Evolutionary conservation across 2,329 filamentous ascomycete species (phyloP), one percentile per base, ranked within the genome.

Genomic region (Pseudogymnoascus destructans): DNA sequence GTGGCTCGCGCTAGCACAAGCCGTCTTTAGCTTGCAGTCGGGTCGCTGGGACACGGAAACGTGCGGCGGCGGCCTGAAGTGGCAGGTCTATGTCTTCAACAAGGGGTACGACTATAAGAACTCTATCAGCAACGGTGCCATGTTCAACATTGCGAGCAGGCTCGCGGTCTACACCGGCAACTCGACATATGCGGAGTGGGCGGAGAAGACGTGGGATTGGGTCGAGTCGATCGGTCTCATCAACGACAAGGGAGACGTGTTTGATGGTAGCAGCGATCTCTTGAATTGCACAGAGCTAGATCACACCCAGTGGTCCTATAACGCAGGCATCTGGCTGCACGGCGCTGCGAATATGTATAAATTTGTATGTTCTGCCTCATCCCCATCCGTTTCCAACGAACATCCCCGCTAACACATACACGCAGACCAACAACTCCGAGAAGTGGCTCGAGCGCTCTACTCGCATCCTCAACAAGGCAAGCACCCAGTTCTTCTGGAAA

Each of bases 71-170:
- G 88, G 87, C 5, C 69, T 91, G 58, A 79, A 86, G 60, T 90
- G 86, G 86, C 88, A 93, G 71, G 88, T 93, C 55, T 90, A 86
- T 67, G 75, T 79, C 1, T 89, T 86, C 75, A 91, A 93, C 68
- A 80, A 78, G 33, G 89, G 88, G 15, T 93, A 83, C 71, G 77
- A 84, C 65, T 89, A 90, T 76, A 90, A 81, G 65, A 81, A 81
- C 60, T 77, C 77, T 11, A 80, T 81, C 60, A 79, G 78, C 0
- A 77, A 80, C 62, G 78, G 76, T 2, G 77, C 76, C 58, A 79
- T 81, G 69, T 81, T 81, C 67, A 77, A 79, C 49, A 69, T 81
- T 10, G 78, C 76, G 9, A 80, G 85, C 2, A 80, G 86, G 3
- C 74, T 89, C 6, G 85, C 84, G 0, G 76, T 83, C 7, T 90